Conservation (phyloP, 2,329 filamentous ascomycete genomes). For the Phoma sp. region DNA sequence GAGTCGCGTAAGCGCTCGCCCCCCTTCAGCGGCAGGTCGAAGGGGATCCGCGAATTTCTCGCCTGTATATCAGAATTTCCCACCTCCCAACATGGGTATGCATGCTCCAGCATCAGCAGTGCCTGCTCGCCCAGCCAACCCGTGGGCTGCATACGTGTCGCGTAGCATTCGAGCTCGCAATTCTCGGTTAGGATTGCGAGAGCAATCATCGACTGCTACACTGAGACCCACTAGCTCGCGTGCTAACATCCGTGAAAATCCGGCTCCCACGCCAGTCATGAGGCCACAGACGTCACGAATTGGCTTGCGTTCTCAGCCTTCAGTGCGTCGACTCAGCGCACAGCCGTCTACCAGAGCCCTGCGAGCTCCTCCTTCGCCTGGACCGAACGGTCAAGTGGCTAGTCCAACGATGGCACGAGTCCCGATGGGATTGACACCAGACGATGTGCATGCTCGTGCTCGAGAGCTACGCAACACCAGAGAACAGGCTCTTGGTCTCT, state of each 20-base stretch:
- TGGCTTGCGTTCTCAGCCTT: slow-evolving; percentile 47
- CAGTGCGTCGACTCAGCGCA: slow-evolving; percentile 43
- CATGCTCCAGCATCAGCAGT: slow-evolving; percentile 43
- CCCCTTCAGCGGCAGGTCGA: slow-evolving; percentile 46
- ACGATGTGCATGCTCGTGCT: slow-evolving; percentile 45
- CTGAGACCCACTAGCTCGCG: slow-evolving; percentile 45
- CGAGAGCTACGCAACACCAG: slow-evolving; percentile 48
- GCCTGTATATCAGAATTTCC: slow-evolving; percentile 38
- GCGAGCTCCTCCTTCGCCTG: slow-evolving; percentile 43
- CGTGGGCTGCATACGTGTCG: slow-evolving; percentile 47
- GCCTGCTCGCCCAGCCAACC: slow-evolving; percentile 38
- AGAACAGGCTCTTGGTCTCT: slow-evolving; percentile 40
- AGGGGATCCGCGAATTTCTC: slow-evolving; percentile 45
- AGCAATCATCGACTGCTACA: slow-evolving; percentile 50
- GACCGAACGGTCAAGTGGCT: slow-evolving; percentile 23
- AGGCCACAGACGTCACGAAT: slow-evolving; percentile 47
- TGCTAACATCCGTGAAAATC: slow-evolving; percentile 43
- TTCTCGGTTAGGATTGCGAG: slow-evolving; percentile 46
- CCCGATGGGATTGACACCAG: slow-evolving; percentile 39
- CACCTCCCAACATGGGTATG: slow-evolving; percentile 41
- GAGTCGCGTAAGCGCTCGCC: slow-evolving; percentile 46
- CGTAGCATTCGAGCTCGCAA: slow-evolving; percentile 34
- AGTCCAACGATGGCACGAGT: slow-evolving; percentile 17
- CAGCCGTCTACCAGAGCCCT: slow-evolving; percentile 49
- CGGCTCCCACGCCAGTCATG: slow-evolving; percentile 19